These are phyloP conservation scores for Hibiscus syriacus DNA, from an alignment of 345 rosid species.

Conservation along the genomic window DNA sequence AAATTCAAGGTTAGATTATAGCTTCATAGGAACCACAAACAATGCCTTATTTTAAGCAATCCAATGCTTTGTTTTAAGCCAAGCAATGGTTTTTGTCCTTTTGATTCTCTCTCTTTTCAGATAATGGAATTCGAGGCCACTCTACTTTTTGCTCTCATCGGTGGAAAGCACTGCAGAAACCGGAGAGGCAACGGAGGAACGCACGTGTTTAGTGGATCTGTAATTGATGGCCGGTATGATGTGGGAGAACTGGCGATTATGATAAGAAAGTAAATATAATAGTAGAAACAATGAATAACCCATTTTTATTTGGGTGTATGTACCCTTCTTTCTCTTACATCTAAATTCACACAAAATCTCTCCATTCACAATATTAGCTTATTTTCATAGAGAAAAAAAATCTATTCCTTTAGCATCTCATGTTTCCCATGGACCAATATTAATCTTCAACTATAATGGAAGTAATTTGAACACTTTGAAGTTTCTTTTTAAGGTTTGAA, in stretches of 20 bases:
- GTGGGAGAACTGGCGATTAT: too few relatives aligned
- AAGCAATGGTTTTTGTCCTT: neutral
- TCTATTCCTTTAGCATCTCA: neutral
- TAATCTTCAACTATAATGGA: neutral
- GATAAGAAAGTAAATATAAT: too few relatives aligned
- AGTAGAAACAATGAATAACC: conserved; percentile 3
- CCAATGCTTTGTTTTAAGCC: neutral
- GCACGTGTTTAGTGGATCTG: conserved; percentile 40
- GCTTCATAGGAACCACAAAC: neutral
- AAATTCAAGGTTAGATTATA: conserved; percentile 3
- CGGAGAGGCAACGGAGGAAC: conserved; percentile 11
- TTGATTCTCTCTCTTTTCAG: neutral
- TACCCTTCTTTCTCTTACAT: neutral
- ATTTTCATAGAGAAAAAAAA: neutral
- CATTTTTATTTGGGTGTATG: neutral
- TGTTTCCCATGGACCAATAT: neutral
- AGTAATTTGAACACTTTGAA: neutral
- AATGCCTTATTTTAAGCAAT: neutral
- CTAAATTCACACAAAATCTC: neutral
- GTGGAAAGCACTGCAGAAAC: neutral
- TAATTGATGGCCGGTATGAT: too few relatives aligned
- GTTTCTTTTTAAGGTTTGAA: neutral
- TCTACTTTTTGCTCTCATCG: neutral
- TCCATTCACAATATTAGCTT: neutral
- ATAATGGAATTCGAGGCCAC: conserved; percentile 1